Evolutionary conservation across 176 grass and related monocot genomes (phyloP).

Genomic region (Carex cristatella): DNA sequence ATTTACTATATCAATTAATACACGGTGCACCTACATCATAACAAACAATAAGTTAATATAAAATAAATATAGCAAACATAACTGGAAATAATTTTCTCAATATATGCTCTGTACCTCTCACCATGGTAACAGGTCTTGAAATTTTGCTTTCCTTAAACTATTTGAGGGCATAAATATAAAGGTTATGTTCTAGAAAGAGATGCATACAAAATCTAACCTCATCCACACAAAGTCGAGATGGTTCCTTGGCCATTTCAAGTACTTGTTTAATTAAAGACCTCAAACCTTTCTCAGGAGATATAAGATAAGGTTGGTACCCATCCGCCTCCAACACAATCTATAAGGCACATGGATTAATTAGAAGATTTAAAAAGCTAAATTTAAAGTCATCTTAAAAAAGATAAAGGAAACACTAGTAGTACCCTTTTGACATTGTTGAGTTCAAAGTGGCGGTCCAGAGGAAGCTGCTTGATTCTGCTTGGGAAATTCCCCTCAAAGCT

Average conservation of each 20-base stretch:
- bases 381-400: background rate
- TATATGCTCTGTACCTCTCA: background rate
- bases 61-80: constrained; percentile 2
- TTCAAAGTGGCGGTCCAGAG: constrained; percentile 82
- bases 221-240: constrained; percentile 83
- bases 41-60: constrained; percentile 11
- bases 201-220: constrained; percentile 42
- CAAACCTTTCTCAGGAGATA: constrained; percentile 95
- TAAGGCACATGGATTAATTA: background rate
- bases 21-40: constrained; percentile 70
- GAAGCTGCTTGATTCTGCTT: constrained; percentile 85
- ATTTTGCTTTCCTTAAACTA: background rate
- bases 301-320: constrained; percentile 92
- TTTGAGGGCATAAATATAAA: background rate
- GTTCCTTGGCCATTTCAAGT: constrained; percentile 90
- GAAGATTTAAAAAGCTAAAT: background rate
- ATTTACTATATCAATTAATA: constrained; percentile 85
- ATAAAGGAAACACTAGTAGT: constrained; percentile 33
- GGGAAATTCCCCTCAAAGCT: constrained; percentile 95
- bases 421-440: constrained; percentile 93
- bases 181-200: background rate
- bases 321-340: constrained; percentile 96
- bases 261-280: constrained; percentile 94
- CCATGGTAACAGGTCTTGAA: background rate
- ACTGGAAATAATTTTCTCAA: background rate